phyloP scores from a whole-genome alignment of 1,284 basidiomycete genomes.

The Agroathelia rolfsii region DNA sequence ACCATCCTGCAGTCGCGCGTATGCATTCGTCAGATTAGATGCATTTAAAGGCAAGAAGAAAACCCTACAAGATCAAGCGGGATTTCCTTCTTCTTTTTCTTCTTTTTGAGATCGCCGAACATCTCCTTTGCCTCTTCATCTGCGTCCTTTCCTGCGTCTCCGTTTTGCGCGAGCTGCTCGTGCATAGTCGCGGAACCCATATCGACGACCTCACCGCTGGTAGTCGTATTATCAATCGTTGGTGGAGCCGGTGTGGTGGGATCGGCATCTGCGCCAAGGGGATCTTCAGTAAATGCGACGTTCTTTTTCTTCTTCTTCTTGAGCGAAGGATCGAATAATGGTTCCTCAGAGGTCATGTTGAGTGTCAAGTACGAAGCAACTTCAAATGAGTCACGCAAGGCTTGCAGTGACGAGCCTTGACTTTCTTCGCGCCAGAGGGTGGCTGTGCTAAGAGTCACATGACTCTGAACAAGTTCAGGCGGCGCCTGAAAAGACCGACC shows the following conservation, averaged over 20 bases:
- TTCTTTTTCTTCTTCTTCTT: slow-evolving; percentile 84
- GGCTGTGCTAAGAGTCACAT: too few species aligned
- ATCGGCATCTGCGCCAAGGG: slow-evolving; percentile 73
- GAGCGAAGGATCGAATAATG: slow-evolving; percentile 72
- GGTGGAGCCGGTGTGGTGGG: slow-evolving; percentile 67
- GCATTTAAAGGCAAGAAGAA: background rate
- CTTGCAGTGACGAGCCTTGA: too few species aligned
- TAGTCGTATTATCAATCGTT: slow-evolving; percentile 54
- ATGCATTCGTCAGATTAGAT: slow-evolving; percentile 4
- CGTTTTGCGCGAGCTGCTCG: slow-evolving; percentile 56
- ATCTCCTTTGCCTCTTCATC: too few species aligned
- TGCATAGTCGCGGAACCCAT: slow-evolving; percentile 65
- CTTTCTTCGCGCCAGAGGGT: background rate
- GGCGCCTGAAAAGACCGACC: slow-evolving; percentile 11
- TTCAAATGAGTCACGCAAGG: too few species aligned
- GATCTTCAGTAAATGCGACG: slow-evolving; percentile 76
- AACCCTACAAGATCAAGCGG: slow-evolving; percentile 69
- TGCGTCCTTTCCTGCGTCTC: slow-evolving; percentile 23
- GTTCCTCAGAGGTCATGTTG: slow-evolving; percentile 56
- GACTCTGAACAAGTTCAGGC: slow-evolving; percentile 6
- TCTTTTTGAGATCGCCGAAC: slow-evolving; percentile 87
- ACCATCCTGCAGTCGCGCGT: slow-evolving; percentile 33
- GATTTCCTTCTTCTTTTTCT: slow-evolving; percentile 87
- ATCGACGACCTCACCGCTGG: slow-evolving; percentile 61
- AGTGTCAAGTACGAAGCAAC: slow-evolving; percentile 10